Evolutionary conservation across 805 yeast species (phyloP).

Genomic region (Candida gorgasii): DNA sequence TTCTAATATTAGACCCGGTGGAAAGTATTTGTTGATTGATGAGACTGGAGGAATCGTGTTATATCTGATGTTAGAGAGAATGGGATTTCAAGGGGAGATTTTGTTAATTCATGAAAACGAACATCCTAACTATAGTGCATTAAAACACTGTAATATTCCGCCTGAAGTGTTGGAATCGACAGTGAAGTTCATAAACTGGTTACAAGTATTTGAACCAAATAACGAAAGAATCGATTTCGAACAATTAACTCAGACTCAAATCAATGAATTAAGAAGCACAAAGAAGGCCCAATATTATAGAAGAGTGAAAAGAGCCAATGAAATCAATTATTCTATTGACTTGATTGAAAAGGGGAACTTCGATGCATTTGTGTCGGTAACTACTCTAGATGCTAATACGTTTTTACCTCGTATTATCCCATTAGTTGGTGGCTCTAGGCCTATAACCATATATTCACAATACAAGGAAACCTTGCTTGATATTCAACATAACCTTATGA

Average conservation of each 20-base stretch:
- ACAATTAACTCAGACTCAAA: conserved; percentile 50
- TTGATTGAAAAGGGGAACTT: conserved; percentile 54
- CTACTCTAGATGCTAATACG: conserved; percentile 69
- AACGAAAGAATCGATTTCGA: conserved; percentile 48
- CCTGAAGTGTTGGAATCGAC: conserved; percentile 51
- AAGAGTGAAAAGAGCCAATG: conserved; percentile 57
- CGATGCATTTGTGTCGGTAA: conserved; percentile 74
- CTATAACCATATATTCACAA: conserved; percentile 79
- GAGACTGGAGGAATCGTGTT: conserved; percentile 93
- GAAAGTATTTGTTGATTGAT: conserved; percentile 82
- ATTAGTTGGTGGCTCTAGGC: conserved; percentile 79
- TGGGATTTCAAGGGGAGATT: conserved; percentile 75
- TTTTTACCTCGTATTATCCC: conserved; percentile 63
- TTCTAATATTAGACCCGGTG: conserved; percentile 87
- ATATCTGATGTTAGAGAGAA: conserved; percentile 84
- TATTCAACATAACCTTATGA: conserved; percentile 64
- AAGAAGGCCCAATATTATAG: conserved; percentile 69
- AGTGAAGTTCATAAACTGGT: conserved; percentile 69
- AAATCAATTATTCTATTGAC: conserved; percentile 50
- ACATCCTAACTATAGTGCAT: conserved; percentile 76
- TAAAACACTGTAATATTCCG: conserved; percentile 66
- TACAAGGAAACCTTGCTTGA: conserved; percentile 78
- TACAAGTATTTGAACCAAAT: conserved; percentile 84
- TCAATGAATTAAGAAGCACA: conserved; percentile 55
- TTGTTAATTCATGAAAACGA: conserved; percentile 88